Conservation (phyloP, 495 filamentous ascomycete genomes). For the Thermothielavioides terrestris region DNA sequence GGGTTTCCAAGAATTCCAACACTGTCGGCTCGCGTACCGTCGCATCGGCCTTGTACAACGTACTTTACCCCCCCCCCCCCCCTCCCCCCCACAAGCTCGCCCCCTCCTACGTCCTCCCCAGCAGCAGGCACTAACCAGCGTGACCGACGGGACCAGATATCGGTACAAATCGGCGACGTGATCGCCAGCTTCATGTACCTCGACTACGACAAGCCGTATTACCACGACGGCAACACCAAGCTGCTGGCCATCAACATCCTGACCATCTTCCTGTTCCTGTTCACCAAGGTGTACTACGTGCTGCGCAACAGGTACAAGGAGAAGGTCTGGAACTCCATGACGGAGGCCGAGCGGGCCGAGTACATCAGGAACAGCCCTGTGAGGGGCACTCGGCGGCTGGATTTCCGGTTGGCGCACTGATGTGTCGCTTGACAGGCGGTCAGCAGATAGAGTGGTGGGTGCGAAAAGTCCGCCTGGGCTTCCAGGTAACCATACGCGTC, state of each 20-base stretch:
- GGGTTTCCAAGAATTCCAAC: constrained; percentile 15
- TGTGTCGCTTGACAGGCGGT: neutral
- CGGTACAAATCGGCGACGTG: constrained; percentile 7
- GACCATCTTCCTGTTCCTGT: constrained; percentile 49
- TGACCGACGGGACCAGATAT: neutral
- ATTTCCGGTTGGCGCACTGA: constrained; percentile 44
- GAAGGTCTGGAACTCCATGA: constrained; percentile 47
- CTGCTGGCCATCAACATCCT: constrained; percentile 47
- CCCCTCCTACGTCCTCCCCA: neutral
- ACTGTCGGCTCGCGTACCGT: constrained; percentile 58
- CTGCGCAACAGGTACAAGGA: constrained; percentile 45
- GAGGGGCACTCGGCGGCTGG: constrained; percentile 62
- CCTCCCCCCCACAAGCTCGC: neutral
- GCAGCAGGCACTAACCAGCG: neutral
- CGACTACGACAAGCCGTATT: constrained; percentile 55
- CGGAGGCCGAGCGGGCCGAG: constrained; percentile 46
- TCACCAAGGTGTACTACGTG: constrained; percentile 54
- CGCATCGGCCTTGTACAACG: constrained; percentile 56
- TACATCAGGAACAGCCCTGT: constrained; percentile 60
- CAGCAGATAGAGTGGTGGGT: no score
- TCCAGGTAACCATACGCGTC: no score
- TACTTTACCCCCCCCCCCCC: neutral
- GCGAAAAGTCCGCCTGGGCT: no score
- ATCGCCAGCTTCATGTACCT: constrained; percentile 42
- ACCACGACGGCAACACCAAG: constrained; percentile 57